Conservation (phyloP, 2,329 filamentous ascomycete genomes). For the Alternaria angustiovoidea region DNA sequence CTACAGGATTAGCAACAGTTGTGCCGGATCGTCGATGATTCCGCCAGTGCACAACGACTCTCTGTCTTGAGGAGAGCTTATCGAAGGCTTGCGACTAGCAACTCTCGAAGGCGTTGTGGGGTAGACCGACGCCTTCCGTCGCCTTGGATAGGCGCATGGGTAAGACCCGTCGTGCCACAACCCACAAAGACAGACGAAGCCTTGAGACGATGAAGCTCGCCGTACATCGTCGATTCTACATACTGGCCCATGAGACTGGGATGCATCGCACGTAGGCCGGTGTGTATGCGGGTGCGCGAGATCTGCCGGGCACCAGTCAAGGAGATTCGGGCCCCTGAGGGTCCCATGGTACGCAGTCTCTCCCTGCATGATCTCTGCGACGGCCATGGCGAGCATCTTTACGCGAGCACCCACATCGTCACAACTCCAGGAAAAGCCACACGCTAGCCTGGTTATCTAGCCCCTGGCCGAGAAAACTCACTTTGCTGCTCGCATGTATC, state of each 20-base stretch:
- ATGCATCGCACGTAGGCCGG: neutral
- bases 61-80: neutral
- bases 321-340: neutral
- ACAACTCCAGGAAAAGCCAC: neutral
- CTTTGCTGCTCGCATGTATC: neutral
- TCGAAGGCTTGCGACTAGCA: neutral
- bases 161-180: neutral
- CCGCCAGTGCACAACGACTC: neutral
- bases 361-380: constrained; percentile 15
- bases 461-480: neutral
- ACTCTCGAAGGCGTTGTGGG: neutral
- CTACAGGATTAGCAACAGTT: neutral
- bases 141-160: neutral
- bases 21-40: neutral
- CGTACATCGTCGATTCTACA: neutral
- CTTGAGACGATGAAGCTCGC: neutral
- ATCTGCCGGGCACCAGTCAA: constrained; percentile 2
- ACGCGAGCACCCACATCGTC: neutral
- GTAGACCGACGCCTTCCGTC: neutral
- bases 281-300: neutral
- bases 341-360: constrained; percentile 8
- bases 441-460: neutral
- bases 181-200: neutral
- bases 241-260: neutral
- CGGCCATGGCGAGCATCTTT: neutral